Base-by-base conservation (phyloP, 2,329 filamentous ascomycete genomes). In the Fusarium sp. region DNA sequence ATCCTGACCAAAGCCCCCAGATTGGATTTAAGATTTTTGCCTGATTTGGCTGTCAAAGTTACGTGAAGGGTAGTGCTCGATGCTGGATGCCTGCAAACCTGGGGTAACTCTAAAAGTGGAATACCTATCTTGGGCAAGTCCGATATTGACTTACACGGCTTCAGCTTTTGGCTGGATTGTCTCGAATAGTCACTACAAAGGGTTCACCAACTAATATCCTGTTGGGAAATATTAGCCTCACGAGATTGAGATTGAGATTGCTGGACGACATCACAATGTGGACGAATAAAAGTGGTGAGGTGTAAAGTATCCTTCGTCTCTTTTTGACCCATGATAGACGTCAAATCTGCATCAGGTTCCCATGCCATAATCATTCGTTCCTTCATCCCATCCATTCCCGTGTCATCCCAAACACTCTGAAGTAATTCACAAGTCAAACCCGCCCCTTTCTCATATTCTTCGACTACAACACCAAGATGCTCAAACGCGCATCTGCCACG, bases 281-380 rank as follows among this genome's bases (percentile, higher is more conserved):
- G 23, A 23, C 26, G 28, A 43, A 44, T 48, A 47, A 44, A 60
- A 40, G 17, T 36, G 28, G 12, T 36, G 36, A 43, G 47, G 52
- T 49, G 51, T 63, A 65, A 73, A 68, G 57, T 61, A 63, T 70
- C 67, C 70, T 62, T 73, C 62, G 60, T 72, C 69, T 72, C 67
- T 73, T 72, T 65, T 65, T 57, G 60, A 28, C 61, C 69, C 69
- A 62, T 73, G 65, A 65, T 70, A 69, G 67, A 70, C 71, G 58
- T 73, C 67, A 64, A 68, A 68, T 72, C 65, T 68, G 64, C 67
- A 69, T 67, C 40, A 49, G 57, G 52, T 70, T 65, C 53, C 68
- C 59, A 56, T 73, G 67, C 71, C 58, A 62, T 65, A 72, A 65
- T 70, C 60, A 61, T 70, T 72, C 71, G 57, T 73, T 46, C 70